These are phyloP conservation scores for Quercus phellos DNA, from an alignment of 331 rosid genomes.

Conservation along the genomic window DNA sequence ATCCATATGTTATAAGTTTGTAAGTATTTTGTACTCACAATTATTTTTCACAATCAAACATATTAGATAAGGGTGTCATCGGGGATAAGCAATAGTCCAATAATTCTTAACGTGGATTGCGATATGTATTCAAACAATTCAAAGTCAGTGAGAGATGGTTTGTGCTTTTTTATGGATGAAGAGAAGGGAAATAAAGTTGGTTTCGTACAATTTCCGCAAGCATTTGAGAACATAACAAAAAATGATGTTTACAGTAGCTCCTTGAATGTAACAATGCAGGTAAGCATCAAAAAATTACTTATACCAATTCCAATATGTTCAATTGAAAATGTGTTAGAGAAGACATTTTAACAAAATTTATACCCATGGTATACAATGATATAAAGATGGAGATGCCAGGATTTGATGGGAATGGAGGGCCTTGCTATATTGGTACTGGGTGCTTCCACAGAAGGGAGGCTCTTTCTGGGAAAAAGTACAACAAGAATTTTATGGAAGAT, in stretches of 20 bases:
- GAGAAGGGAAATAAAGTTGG: conserved; percentile 65
- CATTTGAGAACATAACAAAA: conserved; percentile 42
- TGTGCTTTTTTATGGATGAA: conserved; percentile 76
- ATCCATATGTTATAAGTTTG: not conserved
- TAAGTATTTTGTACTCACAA: not conserved
- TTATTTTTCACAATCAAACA: not conserved
- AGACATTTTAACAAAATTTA: not conserved
- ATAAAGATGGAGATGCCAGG: conserved; percentile 58
- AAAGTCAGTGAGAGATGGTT: conserved; percentile 55
- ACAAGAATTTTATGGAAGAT: conserved; percentile 24
- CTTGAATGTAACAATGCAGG: conserved; percentile 20
- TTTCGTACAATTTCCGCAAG: conserved; percentile 65
- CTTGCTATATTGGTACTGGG: conserved; percentile 58
- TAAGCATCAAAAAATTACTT: conserved; percentile 3
- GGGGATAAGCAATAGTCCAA: conserved; percentile 55
- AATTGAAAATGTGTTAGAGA: not conserved
- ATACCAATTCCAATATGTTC: no score
- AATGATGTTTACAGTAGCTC: conserved; percentile 49
- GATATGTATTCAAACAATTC: conserved; percentile 79
- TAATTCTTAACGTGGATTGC: conserved; percentile 71
- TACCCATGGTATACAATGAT: not conserved
- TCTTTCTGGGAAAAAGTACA: conserved; percentile 52
- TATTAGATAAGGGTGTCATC: conserved; percentile 76
- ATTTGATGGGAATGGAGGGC: conserved; percentile 65
- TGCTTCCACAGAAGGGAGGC: conserved; percentile 69